phyloP scores from a whole-genome alignment of 1,139 yeast genomes.

The Suhomyces panamericanus region DNA sequence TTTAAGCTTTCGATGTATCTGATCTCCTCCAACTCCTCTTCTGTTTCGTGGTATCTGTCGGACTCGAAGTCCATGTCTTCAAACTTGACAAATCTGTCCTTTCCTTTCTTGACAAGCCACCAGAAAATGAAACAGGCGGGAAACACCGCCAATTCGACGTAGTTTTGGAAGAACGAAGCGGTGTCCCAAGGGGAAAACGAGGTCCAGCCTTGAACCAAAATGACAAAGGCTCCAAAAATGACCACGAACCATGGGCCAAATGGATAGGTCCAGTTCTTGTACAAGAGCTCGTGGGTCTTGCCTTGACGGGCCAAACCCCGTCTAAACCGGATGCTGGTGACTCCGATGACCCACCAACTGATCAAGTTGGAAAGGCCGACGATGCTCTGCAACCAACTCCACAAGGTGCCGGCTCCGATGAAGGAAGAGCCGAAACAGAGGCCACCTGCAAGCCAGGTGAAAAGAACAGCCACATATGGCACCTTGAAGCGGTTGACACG shows the following conservation, averaged over 20 bases:
- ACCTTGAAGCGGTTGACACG: slow-evolving; percentile 35
- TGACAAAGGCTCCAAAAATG: slow-evolving; percentile 35
- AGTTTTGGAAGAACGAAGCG: slow-evolving; percentile 36
- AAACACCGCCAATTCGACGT: slow-evolving; percentile 41
- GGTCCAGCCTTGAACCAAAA: slow-evolving; percentile 50
- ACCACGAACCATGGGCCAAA: slow-evolving; percentile 43
- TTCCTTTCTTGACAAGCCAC: slow-evolving; percentile 48
- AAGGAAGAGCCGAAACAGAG: slow-evolving; percentile 46
- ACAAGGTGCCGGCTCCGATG: slow-evolving; percentile 44
- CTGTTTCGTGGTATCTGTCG: slow-evolving; percentile 53
- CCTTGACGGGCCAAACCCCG: slow-evolving; percentile 39
- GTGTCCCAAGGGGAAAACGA: slow-evolving; percentile 52
- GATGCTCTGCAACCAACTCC: slow-evolving; percentile 47
- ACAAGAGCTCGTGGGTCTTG: slow-evolving; percentile 35
- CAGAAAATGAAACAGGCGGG: slow-evolving; percentile 37
- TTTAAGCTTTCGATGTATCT: slow-evolving; percentile 40
- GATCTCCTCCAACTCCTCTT: slow-evolving; percentile 46
- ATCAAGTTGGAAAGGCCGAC: slow-evolving; percentile 47
- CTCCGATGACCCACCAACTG: slow-evolving; percentile 45
- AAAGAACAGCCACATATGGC: slow-evolving; percentile 42
- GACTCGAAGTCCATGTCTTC: slow-evolving; percentile 65
- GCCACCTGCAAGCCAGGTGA: slow-evolving; percentile 45
- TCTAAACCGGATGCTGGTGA: slow-evolving; percentile 42
- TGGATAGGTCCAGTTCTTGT: slow-evolving; percentile 45
- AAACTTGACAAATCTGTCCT: slow-evolving; percentile 47